Percentiles rank a stretch among this genome's conserved stretches.
These are phyloP conservation scores for Pelargonium exstipulatum DNA, from an alignment of 441 rosid genomes.

Conservation along the genomic window DNA sequence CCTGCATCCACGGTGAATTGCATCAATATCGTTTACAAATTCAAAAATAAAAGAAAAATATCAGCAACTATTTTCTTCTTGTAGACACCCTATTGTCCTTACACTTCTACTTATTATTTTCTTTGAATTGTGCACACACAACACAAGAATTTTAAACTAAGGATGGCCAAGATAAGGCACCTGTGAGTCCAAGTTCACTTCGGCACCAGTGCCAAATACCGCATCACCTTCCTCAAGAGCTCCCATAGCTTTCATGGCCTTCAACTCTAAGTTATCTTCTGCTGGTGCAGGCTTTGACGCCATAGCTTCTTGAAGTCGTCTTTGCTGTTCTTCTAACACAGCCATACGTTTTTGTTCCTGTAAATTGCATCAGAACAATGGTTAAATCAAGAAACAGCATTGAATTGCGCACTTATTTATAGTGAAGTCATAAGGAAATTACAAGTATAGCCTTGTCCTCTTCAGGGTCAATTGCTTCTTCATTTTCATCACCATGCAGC, in stretches of 20 bases:
- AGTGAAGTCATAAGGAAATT: conserved; percentile 18
- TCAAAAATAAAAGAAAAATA: background rate
- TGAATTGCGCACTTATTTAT: conserved; percentile 9
- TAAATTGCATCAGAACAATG: conserved; percentile 12
- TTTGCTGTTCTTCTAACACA: conserved; percentile 66
- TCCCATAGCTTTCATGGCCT: conserved; percentile 93
- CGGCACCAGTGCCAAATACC: conserved; percentile 81
- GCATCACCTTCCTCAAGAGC: conserved; percentile 94
- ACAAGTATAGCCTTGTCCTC: conserved; percentile 84
- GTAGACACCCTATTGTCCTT: no score
- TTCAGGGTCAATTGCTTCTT: conserved; percentile 89
- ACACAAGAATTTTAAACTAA: background rate
- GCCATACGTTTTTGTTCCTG: conserved; percentile 67
- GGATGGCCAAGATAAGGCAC: conserved; percentile 27
- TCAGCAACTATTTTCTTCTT: background rate
- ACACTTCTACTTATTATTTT: background rate
- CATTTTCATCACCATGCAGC: conserved; percentile 72
- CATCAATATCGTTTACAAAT: background rate
- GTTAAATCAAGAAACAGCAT: conserved; percentile 17
- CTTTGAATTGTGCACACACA: background rate
- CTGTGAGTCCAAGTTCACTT: conserved; percentile 87
- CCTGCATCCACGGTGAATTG: conserved; percentile 36
- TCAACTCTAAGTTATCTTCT: conserved; percentile 77
- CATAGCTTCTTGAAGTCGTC: conserved; percentile 63
- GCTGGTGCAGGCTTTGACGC: conserved; percentile 56